Conservation (phyloP, 352 stramenopile genomes). For the Phytophthora kernoviae region DNA sequence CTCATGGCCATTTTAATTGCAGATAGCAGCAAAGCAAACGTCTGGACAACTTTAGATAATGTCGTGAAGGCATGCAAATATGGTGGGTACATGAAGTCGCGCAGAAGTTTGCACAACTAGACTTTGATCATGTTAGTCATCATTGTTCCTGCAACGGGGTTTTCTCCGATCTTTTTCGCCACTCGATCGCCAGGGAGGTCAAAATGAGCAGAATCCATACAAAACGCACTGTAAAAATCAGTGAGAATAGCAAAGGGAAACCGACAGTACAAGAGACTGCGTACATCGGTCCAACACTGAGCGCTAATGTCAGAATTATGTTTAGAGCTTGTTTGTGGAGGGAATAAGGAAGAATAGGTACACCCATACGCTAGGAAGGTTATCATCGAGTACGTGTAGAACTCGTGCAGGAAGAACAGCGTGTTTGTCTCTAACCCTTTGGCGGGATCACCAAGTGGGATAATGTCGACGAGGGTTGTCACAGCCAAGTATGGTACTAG, state of each 20-base stretch:
- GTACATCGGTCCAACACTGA: background rate
- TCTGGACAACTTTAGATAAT: slow-evolving; percentile 2
- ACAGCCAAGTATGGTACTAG: too few species aligned
- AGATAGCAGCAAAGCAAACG: slow-evolving; percentile 22
- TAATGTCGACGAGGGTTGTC: too few species aligned
- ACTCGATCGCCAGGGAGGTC: background rate
- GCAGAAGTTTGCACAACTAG: slow-evolving; percentile 1
- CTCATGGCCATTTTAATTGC: slow-evolving; percentile 19
- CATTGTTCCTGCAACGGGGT: background rate
- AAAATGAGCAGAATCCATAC: slow-evolving; percentile 4
- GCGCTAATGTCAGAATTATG: background rate
- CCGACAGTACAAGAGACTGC: slow-evolving; percentile 16
- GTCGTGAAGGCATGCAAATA: slow-evolving; percentile 19
- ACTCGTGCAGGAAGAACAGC: too few species aligned
- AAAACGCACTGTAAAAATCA: slow-evolving; percentile 11
- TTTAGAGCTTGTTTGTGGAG: background rate
- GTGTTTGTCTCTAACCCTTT: too few species aligned
- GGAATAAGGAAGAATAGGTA: too few species aligned
- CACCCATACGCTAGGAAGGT: too few species aligned
- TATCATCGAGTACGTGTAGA: too few species aligned
- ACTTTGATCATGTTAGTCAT: slow-evolving; percentile 1
- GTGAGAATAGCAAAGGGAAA: slow-evolving; percentile 30
- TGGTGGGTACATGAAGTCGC: slow-evolving; percentile 16
- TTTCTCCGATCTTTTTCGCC: background rate
- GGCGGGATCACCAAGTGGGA: too few species aligned